A percentile compares a stretch with the other conserved stretches of the same genome.
These are phyloP conservation scores for Hemisphaericaspora nanyangensis DNA, from an alignment of 805 yeast species.

Conservation along the genomic window DNA sequence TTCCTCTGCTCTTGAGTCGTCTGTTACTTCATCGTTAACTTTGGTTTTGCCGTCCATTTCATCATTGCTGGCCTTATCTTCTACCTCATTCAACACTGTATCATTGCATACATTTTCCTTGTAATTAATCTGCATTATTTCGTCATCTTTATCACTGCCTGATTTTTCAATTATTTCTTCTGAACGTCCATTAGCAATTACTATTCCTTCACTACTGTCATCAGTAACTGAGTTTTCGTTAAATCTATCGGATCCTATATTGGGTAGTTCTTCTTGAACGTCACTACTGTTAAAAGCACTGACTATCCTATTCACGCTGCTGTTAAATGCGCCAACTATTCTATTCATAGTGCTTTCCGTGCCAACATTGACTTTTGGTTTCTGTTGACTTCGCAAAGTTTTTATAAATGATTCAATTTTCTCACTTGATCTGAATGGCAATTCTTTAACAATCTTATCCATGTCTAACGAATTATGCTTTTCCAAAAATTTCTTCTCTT, in stretches of 20 bases:
- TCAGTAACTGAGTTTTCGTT: background rate
- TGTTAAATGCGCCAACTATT: background rate
- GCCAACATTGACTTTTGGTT: background rate
- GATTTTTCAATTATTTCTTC: no score
- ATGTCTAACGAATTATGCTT: background rate
- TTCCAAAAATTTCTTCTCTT: background rate
- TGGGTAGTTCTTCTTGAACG: background rate
- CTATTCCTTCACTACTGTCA: no score
- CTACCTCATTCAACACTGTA: background rate
- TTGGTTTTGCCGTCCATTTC: no score
- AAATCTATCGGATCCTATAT: background rate
- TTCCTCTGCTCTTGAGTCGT: no score
- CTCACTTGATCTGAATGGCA: background rate
- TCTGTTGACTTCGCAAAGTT: background rate
- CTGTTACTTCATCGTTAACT: no score
- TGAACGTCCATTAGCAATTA: no score
- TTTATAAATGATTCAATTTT: no score
- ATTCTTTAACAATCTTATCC: background rate
- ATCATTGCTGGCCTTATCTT: background rate
- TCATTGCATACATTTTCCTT: background rate
- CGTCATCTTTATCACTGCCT: no score
- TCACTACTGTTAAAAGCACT: background rate
- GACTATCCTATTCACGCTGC: background rate
- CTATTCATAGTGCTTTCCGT: no score
- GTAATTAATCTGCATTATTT: no score